A percentile compares a stretch with the other conserved stretches of the same genome.
These are phyloP conservation scores for Kwoniella dendrophila DNA, from an alignment of 768 basidiomycete genomes.

Conservation along the genomic window DNA sequence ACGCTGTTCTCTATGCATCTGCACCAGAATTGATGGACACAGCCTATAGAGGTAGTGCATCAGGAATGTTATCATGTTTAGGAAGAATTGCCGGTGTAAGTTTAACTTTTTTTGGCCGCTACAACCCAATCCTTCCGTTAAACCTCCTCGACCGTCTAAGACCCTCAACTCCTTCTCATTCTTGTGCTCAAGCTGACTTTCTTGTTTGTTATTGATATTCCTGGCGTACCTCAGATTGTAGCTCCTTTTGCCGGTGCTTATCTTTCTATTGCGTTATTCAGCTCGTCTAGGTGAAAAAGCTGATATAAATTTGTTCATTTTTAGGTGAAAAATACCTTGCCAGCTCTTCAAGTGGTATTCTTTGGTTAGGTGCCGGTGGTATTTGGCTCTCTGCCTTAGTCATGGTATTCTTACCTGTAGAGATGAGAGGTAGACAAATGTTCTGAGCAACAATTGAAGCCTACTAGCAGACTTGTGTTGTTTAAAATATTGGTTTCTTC, in stretches of 20 bases:
- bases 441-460: conserved; percentile 36
- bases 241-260: too few relatives aligned
- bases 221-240: too few relatives aligned
- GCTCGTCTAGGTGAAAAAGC: too few relatives aligned
- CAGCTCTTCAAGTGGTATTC: conserved; percentile 37
- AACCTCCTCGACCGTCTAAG: too few relatives aligned
- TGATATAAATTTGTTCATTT: too few relatives aligned
- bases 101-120: not conserved
- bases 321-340: conserved; percentile 41
- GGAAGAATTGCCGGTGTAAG: conserved; percentile 38
- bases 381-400: conserved; percentile 44
- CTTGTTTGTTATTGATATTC: not conserved
- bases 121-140: not conserved
- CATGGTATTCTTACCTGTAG: conserved; percentile 51
- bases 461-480: not conserved
- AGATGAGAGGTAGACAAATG: conserved; percentile 54
- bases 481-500: too few relatives aligned
- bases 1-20: conserved; percentile 55
- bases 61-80: conserved; percentile 51
- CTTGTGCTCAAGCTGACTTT: too few relatives aligned
- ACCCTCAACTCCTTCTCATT: too few relatives aligned
- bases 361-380: conserved; percentile 52
- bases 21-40: conserved; percentile 55
- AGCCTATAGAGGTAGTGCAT: conserved; percentile 48
- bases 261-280: too few relatives aligned